A percentile compares a stretch with the other conserved stretches of the same genome.
phyloP scores from a whole-genome alignment of 2,329 filamentous ascomycete genomes.

The Microdochium paspali region DNA sequence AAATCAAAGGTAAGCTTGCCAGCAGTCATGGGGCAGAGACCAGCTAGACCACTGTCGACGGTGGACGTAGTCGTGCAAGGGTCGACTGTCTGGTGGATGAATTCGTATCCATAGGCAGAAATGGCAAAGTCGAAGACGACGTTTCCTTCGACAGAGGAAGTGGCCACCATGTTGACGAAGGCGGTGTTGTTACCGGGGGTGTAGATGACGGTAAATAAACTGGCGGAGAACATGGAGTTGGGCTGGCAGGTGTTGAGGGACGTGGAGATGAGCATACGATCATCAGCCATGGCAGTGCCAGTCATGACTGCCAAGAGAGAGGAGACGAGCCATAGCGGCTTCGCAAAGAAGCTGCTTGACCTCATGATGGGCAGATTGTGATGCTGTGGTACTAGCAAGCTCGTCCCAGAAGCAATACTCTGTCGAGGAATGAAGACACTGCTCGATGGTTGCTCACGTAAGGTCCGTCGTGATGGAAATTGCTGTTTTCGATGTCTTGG shows the following conservation, averaged over 20 bases:
- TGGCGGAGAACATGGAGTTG: constrained; percentile 78
- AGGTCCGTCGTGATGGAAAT: too few species aligned
- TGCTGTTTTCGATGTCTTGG: too few species aligned
- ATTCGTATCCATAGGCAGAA: constrained; percentile 72
- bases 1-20: constrained; percentile 71
- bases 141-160: constrained; percentile 73
- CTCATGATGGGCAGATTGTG: constrained; percentile 28
- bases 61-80: constrained; percentile 50
- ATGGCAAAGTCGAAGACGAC: constrained; percentile 70
- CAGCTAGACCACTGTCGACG: constrained; percentile 45
- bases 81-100: constrained; percentile 58
- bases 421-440: too few species aligned
- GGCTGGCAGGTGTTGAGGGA: constrained; percentile 80
- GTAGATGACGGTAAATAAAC: constrained; percentile 77
- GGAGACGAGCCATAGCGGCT: constrained; percentile 35
- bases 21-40: constrained; percentile 85
- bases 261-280: constrained; percentile 62
- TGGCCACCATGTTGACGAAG: constrained; percentile 66
- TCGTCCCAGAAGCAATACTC: too few species aligned
- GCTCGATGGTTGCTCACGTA: too few species aligned
- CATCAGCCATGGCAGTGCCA: constrained; percentile 27
- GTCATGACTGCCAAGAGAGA: constrained; percentile 32
- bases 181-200: constrained; percentile 67
- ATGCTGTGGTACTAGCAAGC: too few species aligned
- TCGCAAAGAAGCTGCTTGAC: constrained; percentile 26